A percentile compares a stretch with the other conserved stretches of the same genome.
These are phyloP conservation scores for Penicillium roqueforti DNA, from an alignment of 495 filamentous ascomycete species.

Conservation along the genomic window DNA sequence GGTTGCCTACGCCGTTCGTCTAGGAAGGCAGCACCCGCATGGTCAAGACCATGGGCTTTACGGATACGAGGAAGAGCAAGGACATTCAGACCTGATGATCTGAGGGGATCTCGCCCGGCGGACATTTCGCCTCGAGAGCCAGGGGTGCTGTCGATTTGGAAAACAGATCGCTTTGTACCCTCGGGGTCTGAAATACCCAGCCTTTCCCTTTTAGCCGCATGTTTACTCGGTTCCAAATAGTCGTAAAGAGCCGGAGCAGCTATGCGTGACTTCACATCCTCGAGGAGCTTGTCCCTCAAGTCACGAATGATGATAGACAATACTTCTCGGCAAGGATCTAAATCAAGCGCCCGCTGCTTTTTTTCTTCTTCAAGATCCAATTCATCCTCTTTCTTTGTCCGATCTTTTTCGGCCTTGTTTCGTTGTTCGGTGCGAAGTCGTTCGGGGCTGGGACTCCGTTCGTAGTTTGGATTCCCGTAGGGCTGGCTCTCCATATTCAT, in stretches of 20 bases:
- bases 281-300: conserved; percentile 75
- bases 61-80: conserved; percentile 67
- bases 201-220: conserved; percentile 67
- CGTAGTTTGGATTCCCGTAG: conserved; percentile 63
- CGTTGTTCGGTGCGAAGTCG: conserved; percentile 49
- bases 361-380: conserved; percentile 83
- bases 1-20: conserved; percentile 69
- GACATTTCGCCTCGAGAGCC: conserved; percentile 53
- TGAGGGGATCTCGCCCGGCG: conserved; percentile 29
- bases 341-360: conserved; percentile 69
- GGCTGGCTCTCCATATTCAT: conserved; percentile 86
- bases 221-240: conserved; percentile 77
- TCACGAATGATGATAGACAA: conserved; percentile 73
- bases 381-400: conserved; percentile 64
- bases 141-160: conserved; percentile 56
- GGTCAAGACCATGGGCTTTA: conserved; percentile 57
- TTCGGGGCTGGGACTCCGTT: conserved; percentile 59
- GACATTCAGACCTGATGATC: conserved; percentile 50
- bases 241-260: conserved; percentile 77
- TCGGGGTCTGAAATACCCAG: conserved; percentile 71
- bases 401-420: conserved; percentile 51
- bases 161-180: conserved; percentile 45
- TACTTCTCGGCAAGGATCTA: conserved; percentile 84
- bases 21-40: conserved; percentile 63
- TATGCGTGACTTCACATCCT: conserved; percentile 79